Evolutionary conservation across 2,329 filamentous ascomycete species (phyloP).

Genomic region (Ophiostoma sp.): DNA sequence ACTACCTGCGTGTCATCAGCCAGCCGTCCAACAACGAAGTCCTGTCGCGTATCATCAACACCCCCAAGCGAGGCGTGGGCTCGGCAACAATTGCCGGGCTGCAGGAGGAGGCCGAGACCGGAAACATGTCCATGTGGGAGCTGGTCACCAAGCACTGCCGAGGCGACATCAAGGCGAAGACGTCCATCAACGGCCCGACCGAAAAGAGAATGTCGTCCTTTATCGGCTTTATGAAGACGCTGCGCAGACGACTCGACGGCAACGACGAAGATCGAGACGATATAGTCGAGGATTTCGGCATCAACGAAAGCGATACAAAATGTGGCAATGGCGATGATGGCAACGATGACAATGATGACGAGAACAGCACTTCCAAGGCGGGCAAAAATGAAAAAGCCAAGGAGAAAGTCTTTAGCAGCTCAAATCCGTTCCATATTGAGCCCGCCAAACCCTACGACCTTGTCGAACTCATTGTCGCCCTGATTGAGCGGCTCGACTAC

Average conservation of each 20-base stretch:
- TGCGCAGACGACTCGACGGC: slow-evolving; percentile 16
- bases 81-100: slow-evolving; percentile 70
- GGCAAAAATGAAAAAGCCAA: background rate
- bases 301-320: background rate
- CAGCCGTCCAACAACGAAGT: slow-evolving; percentile 86
- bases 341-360: background rate
- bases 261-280: background rate
- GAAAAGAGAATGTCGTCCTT: slow-evolving; percentile 7
- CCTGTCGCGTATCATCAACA: slow-evolving; percentile 75
- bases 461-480: slow-evolving; percentile 46
- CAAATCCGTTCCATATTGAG: background rate
- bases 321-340: background rate
- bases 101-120: slow-evolving; percentile 68
- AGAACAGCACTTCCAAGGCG: slow-evolving; percentile 23
- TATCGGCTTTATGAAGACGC: slow-evolving; percentile 12
- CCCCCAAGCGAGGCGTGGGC: slow-evolving; percentile 74
- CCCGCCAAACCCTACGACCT: slow-evolving; percentile 30
- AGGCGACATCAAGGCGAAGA: slow-evolving; percentile 44
- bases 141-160: slow-evolving; percentile 56
- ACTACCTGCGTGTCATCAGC: slow-evolving; percentile 81
- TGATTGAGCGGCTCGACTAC: slow-evolving; percentile 63
- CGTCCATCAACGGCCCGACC: slow-evolving; percentile 40
- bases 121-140: slow-evolving; percentile 67
- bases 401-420: background rate
- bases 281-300: background rate